Evolutionary conservation across 768 basidiomycete genomes (phyloP), one percentile per base, ranked within the genome.

Genomic region (Lepiota brunneoincarnata): DNA sequence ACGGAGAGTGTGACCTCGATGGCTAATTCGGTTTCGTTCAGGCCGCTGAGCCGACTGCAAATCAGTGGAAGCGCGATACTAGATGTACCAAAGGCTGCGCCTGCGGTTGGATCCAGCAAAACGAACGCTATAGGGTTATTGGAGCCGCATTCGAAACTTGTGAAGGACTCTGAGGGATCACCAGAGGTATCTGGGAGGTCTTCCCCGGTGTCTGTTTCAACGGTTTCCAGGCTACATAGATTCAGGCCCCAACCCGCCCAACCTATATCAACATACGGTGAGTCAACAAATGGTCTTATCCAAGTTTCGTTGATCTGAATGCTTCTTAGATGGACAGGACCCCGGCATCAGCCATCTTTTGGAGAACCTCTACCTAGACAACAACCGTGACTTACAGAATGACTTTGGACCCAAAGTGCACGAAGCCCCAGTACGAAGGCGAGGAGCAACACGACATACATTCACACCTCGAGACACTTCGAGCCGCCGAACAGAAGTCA

Each of bases 361-460:
- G 18, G 97, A 98, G 64, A 88, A 91, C 53, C 75, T 95, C 18
- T 98, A 93, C 64, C 75, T 92, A 35, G 93, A 95, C 64, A 91
- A 87, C 57, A 86, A 84, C 63, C 84, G 86, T 21, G 93, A 97
- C 54, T 76, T 93, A 1, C 84, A 93, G 54, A 79, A 88, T 24
- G 95, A 99, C 62, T 96, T 99, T 64, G 96, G 96, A 5, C 94
- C 95, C 3, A 82, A 81, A 48, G 82, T 95, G 4, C 85, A 89
- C 53, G 86, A 91, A 55, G 91, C 91, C 0, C 87, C 93, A 36
- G 69, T 91, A 18, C 82, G 93, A 20, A 80, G 91, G 35, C 83
- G 92, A 6, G 88, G 87, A 60, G 76, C 86, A 0, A 77, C 80
- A 3, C 80, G 93, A 18, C 83, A 91, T 53, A 81, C 75, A 46